Base-by-base conservation (phyloP, 495 filamentous ascomycete species). In the Xylaria intraflava region DNA sequence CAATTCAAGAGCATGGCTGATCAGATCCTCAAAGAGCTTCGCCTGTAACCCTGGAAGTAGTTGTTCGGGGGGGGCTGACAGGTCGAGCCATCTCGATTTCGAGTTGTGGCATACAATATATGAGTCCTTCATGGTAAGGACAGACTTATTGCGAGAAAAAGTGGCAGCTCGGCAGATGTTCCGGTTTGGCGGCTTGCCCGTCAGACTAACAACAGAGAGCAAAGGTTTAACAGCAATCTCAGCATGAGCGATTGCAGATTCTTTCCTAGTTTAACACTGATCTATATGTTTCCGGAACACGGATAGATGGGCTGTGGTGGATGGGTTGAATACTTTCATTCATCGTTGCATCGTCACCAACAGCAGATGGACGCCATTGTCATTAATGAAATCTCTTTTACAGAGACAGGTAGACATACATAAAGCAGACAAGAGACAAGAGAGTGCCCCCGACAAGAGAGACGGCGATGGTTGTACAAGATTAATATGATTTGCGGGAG, bases 1-100 rank as follows among this genome's bases (percentile, higher is more conserved):
- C 90, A 96, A 70, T 99, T 96, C 66, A 95, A 96, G 73, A 88
- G 89, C 56, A 90, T 97, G 88, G 93, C 93, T 39, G 89, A 94
- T 68, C 88, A 88, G 64, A 97, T 99, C 66, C 73, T 99, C 58
- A 80, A 86, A 62, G 90, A 92, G 61, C 68, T 99, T 64, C 81
- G 88, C 65, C 78, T 98, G 55, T 96, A 70, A 74, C 4, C 31
- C 26, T 12, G 16, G 40, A 14, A 26, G 14, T 44, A 24, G 14
- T 31, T 19, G 27, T 8, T 26, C 24, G 16, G 30, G 42, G 23
- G 31, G 51, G 30, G 14, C 30, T 46, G 51, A 33, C 42, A 53
- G 31, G 24, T 17, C 50, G 16, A 38, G 8, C 19, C 31, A 29
- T 50, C 47, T 41, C 19, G 14, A 14, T 31, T n/a, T n/a, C 2